Conservation (phyloP, 108 stramenopile species). For the Fragilaria radians region DNA sequence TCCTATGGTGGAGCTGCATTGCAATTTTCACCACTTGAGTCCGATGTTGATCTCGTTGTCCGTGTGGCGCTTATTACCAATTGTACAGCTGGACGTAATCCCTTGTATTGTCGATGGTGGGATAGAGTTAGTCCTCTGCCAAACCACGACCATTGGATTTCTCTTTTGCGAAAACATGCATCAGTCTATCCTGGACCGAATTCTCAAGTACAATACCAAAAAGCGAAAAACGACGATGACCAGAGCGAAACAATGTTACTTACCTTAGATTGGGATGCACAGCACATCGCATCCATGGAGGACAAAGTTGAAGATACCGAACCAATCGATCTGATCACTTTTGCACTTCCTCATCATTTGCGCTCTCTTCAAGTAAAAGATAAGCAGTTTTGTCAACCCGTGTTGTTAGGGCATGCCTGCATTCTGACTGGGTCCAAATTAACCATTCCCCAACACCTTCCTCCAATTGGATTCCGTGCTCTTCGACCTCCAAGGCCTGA, state of each 20-base stretch:
- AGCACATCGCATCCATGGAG: too few species aligned
- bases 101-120: conserved; percentile 35
- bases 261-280: conserved; percentile 17
- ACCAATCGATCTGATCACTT: conserved; percentile 37
- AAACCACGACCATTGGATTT: conserved; percentile 50
- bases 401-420: conserved; percentile 35
- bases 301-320: conserved; percentile 16
- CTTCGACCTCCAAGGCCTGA: conserved; percentile 40
- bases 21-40: conserved; percentile 26
- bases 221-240: too few species aligned
- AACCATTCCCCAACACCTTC: conserved; percentile 29
- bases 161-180: conserved; percentile 52
- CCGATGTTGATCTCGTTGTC: conserved; percentile 27
- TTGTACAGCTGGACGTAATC: conserved; percentile 72
- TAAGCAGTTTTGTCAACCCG: conserved; percentile 20
- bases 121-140: conserved; percentile 10
- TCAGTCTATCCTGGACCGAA: conserved; percentile 64
- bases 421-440: conserved; percentile 28
- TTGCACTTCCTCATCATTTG: conserved; percentile 72
- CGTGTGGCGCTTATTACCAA: conserved; percentile 73
- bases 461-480: conserved; percentile 47
- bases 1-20: conserved; percentile 20
- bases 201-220: conserved; percentile 37
- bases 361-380: conserved; percentile 24
- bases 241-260: too few species aligned